Conservation (phyloP, 176 grass and related monocot genomes). For the Eragrostis curvula region DNA sequence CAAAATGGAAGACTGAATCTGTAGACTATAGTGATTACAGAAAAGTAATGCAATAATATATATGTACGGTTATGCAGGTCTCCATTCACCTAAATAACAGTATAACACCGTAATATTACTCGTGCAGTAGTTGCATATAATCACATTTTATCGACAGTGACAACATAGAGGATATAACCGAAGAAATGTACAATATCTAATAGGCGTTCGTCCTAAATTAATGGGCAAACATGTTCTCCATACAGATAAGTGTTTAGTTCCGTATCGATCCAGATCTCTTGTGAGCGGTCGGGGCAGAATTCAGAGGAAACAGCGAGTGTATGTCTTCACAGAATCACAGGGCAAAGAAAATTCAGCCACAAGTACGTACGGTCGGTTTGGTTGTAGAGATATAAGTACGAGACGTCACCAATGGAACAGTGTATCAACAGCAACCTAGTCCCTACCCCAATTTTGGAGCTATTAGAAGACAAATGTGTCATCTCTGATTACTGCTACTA, state of each 20-base stretch:
- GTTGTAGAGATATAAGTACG: constrained; percentile 38
- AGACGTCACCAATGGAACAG: constrained; percentile 45
- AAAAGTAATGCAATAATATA: background rate
- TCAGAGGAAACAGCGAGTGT: background rate
- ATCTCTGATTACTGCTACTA: background rate
- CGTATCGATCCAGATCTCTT: background rate
- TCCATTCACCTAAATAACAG: background rate
- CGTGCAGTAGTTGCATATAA: background rate
- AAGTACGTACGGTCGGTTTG: background rate
- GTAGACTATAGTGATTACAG: background rate
- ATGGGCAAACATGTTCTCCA: background rate
- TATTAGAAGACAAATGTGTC: constrained; percentile 12
- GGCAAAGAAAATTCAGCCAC: background rate
- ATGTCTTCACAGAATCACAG: background rate
- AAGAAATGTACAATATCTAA: background rate
- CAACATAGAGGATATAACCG: background rate
- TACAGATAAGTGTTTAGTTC: background rate
- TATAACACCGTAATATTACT: background rate
- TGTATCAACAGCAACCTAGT: constrained; percentile 42
- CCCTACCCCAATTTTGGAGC: constrained; percentile 19
- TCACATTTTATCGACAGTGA: background rate
- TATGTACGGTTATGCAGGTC: background rate
- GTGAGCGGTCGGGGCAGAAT: background rate
- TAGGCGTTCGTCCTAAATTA: background rate
- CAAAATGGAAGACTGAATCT: background rate